These are phyloP conservation scores for Coemansia sp. DNA, from an alignment of 192 early-diverging fungal species.

Conservation along the genomic window DNA sequence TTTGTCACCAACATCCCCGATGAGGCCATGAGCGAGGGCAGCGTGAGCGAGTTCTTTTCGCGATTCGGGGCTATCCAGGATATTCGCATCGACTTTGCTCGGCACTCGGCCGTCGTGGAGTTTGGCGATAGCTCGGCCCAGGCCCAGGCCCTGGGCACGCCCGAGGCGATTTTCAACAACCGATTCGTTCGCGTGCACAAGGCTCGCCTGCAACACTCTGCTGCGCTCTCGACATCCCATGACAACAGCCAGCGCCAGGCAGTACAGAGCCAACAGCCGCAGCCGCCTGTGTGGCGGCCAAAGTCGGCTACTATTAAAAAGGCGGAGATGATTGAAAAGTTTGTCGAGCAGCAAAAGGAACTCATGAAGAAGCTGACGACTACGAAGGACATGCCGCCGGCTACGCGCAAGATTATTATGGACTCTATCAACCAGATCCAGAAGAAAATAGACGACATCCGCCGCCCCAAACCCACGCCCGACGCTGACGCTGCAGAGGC, in stretches of 20 bases:
- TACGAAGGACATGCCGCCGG: conserved; percentile 37
- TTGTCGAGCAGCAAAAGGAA: conserved; percentile 50
- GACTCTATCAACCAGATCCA: conserved; percentile 50
- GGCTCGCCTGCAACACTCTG: conserved; percentile 8
- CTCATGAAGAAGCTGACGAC: conserved; percentile 44
- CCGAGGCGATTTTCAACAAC: conserved; percentile 49
- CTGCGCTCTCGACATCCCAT: background rate
- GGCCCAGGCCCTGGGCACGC: conserved; percentile 24
- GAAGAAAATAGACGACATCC: conserved; percentile 35
- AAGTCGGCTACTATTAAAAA: conserved; percentile 47
- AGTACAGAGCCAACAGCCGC: background rate
- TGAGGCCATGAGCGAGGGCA: conserved; percentile 16
- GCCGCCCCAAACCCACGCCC: conserved; percentile 13
- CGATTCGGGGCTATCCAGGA: conserved; percentile 27
- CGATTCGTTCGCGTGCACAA: conserved; percentile 37
- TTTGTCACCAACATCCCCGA: conserved; percentile 45
- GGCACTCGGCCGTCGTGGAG: conserved; percentile 26
- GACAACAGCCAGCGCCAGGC: background rate
- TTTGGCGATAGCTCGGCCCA: conserved; percentile 23
- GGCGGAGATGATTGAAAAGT: conserved; percentile 49
- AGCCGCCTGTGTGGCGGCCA: conserved; percentile 34
- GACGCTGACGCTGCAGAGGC: background rate
- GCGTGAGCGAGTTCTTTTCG: conserved; percentile 31
- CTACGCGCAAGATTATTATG: conserved; percentile 53
- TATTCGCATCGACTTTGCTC: conserved; percentile 18